Evolutionary conservation across 2,329 filamentous ascomycete species (phyloP).

Genomic region (Phaeosphaeriaceae sp.): DNA sequence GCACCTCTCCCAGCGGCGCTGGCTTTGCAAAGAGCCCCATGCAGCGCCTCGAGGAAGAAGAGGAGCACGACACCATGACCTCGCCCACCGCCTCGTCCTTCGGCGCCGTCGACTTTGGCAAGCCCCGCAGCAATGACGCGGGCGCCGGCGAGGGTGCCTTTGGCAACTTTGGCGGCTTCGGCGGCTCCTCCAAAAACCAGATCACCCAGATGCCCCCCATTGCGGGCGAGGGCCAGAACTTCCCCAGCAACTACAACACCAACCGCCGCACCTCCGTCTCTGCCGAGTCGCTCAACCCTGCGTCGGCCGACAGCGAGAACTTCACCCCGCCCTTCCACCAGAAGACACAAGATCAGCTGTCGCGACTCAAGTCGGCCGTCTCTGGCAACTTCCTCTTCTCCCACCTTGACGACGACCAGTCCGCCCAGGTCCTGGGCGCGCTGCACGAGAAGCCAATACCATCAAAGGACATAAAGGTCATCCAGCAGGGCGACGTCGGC

Average conservation of each 20-base stretch:
- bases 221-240: constrained; percentile 68
- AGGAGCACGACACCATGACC: constrained; percentile 77
- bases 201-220: constrained; percentile 52
- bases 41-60: constrained; percentile 78
- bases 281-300: constrained; percentile 93
- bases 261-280: constrained; percentile 94
- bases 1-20: constrained; percentile 52
- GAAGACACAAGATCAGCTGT: constrained; percentile 83
- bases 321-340: constrained; percentile 88
- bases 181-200: constrained; percentile 43
- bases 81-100: constrained; percentile 71
- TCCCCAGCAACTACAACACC: constrained; percentile 93
- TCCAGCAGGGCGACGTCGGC: constrained; percentile 92
- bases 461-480: constrained; percentile 88
- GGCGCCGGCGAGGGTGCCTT: constrained; percentile 55
- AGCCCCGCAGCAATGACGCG: constrained; percentile 47
- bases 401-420: constrained; percentile 93
- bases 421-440: constrained; percentile 83
- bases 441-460: constrained; percentile 95
- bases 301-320: constrained; percentile 81
- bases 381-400: constrained; percentile 92
- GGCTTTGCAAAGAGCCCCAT: constrained; percentile 59
- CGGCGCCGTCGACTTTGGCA: constrained; percentile 51
- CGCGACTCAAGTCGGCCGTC: constrained; percentile 81
- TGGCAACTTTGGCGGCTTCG: constrained; percentile 48